These are phyloP conservation scores for Candida ortonii DNA, from an alignment of 805 yeast species.

Conservation along the genomic window DNA sequence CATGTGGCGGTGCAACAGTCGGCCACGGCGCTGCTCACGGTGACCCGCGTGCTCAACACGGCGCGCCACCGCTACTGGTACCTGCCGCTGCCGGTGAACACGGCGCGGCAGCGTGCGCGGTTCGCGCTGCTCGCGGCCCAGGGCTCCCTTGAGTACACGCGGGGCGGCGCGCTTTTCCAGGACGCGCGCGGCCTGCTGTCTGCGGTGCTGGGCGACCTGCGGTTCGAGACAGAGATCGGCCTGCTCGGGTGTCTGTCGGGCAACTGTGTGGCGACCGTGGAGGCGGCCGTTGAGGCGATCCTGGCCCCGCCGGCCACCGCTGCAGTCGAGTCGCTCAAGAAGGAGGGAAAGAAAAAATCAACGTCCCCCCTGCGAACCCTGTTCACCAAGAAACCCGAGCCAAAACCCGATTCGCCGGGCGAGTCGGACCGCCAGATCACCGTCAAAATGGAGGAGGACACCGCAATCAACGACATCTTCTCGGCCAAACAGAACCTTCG, in stretches of 20 bases:
- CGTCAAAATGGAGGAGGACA: constrained; percentile 21
- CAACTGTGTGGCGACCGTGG: constrained; percentile 54
- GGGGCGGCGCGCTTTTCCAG: constrained; percentile 77
- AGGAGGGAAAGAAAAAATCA: constrained; percentile 21
- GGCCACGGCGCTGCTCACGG: constrained; percentile 55
- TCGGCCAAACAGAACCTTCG: constrained; percentile 17
- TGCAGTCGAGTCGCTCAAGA: constrained; percentile 16
- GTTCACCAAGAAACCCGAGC: constrained; percentile 10
- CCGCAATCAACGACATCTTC: constrained; percentile 35
- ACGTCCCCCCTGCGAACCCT: constrained; percentile 24
- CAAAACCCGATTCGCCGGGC: neutral
- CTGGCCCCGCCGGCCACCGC: constrained; percentile 47
- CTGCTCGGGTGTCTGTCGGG: constrained; percentile 61
- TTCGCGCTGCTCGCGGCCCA: constrained; percentile 64
- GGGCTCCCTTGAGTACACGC: constrained; percentile 77
- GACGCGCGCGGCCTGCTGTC: constrained; percentile 59
- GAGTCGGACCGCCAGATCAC: too few relatives aligned
- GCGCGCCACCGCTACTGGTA: constrained; percentile 38
- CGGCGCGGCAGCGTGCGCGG: constrained; percentile 60
- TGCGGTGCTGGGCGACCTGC: constrained; percentile 48
- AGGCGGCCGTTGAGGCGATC: constrained; percentile 58
- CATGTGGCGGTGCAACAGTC: constrained; percentile 69
- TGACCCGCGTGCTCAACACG: constrained; percentile 41
- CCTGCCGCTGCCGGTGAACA: constrained; percentile 62
- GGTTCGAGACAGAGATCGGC: constrained; percentile 47